Evolutionary conservation across 495 filamentous ascomycete genomes (phyloP).

Genomic region (Cenococcum geophilum): DNA sequence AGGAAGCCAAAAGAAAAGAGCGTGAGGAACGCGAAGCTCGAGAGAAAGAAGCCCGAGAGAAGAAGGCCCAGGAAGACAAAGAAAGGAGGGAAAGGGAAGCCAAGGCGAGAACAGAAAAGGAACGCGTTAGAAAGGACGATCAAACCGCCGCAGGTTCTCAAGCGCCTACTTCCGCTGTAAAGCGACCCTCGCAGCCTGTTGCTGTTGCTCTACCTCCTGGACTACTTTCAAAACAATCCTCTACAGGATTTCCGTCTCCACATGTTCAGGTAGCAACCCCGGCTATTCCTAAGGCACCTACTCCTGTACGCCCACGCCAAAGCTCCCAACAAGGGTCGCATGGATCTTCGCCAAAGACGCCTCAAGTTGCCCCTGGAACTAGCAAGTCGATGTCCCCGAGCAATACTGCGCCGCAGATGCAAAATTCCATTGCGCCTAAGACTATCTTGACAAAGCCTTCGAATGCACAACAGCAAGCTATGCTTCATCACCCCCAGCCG

Average conservation of each 20-base stretch:
- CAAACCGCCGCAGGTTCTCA: constrained; percentile 42
- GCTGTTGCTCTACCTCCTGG: constrained; percentile 50
- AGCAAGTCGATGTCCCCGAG: constrained; percentile 64
- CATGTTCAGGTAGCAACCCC: constrained; percentile 73
- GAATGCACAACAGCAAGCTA: constrained; percentile 28
- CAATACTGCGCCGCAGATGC: constrained; percentile 49
- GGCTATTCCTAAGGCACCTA: constrained; percentile 72
- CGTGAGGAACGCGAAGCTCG: constrained; percentile 71
- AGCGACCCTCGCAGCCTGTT: constrained; percentile 45
- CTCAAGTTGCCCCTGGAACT: constrained; percentile 46
- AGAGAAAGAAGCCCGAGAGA: constrained; percentile 52
- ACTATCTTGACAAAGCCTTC: constrained; percentile 36
- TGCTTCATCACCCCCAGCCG: constrained; percentile 48
- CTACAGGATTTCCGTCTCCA: constrained; percentile 60
- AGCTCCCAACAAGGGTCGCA: constrained; percentile 75
- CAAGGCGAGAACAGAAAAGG: constrained; percentile 35
- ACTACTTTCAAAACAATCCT: constrained; percentile 46
- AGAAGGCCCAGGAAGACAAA: constrained; percentile 46
- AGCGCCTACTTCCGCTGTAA: constrained; percentile 20
- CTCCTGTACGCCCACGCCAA: constrained; percentile 68
- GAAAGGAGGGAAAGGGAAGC: constrained; percentile 46
- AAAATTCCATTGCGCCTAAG: constrained; percentile 33
- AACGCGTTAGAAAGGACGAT: constrained; percentile 52
- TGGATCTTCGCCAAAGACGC: constrained; percentile 60
- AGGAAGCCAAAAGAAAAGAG: constrained; percentile 56